Percentiles rank a stretch among this genome's conserved stretches.
Evolutionary conservation across 163 green algal genomes (phyloP).

Genomic region (Picocystis sp.): DNA sequence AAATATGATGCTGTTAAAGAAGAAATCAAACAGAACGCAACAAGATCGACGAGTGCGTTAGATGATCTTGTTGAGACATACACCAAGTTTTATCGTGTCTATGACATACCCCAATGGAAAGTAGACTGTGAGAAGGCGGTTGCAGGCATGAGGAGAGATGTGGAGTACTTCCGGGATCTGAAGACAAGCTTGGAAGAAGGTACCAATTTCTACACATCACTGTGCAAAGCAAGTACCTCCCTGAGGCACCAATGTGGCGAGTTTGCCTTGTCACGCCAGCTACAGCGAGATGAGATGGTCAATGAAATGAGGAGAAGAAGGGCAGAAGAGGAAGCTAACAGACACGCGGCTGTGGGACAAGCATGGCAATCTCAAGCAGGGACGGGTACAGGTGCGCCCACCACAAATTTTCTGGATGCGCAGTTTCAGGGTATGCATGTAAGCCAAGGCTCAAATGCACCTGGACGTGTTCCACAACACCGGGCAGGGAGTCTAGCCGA

Average conservation of each 20-base stretch:
- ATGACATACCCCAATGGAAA: conserved; percentile 2
- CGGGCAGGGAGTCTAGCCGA: too few relatives aligned
- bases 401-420: too few relatives aligned
- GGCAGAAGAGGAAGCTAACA: too few relatives aligned
- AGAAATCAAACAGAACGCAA: conserved; percentile 47
- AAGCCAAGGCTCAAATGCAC: too few relatives aligned
- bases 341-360: too few relatives aligned
- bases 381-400: too few relatives aligned
- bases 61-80: not conserved
- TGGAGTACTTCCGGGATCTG: conserved; percentile 2
- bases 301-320: too few relatives aligned
- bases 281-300: conserved; percentile 3
- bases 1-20: conserved; percentile 66
- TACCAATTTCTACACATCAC: conserved; percentile 3
- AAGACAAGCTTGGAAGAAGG: conserved; percentile 3
- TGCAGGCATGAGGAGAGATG: not conserved
- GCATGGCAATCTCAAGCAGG: too few relatives aligned
- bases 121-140: not conserved
- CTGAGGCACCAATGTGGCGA: conserved; percentile 5
- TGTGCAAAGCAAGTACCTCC: not conserved
- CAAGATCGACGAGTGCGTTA: not conserved
- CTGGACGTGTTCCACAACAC: too few relatives aligned
- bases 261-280: conserved; percentile 4
- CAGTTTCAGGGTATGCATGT: too few relatives aligned
- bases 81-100: not conserved